These are phyloP conservation scores for Xylaria sp. DNA, from an alignment of 2,329 filamentous ascomycete species.

Conservation along the genomic window DNA sequence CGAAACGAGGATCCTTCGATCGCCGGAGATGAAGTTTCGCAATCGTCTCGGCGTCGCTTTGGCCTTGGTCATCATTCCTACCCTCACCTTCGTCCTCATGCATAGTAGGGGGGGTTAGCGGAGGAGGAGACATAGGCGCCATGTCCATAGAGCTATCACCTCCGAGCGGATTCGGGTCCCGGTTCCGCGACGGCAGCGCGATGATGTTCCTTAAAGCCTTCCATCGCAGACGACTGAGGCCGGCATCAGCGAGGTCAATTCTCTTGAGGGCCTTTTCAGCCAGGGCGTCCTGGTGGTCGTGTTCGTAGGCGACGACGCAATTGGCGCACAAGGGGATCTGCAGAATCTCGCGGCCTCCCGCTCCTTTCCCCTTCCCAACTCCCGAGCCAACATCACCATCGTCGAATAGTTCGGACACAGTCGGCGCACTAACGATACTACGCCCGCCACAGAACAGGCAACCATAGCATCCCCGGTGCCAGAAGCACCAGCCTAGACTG, in stretches of 20 bases:
- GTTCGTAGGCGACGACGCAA: conserved; percentile 51
- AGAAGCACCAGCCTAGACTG: conserved; percentile 66
- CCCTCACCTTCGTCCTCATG: not conserved
- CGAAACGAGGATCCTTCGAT: not conserved
- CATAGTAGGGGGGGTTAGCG: not conserved
- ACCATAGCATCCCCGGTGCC: conserved; percentile 62
- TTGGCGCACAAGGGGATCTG: conserved; percentile 56
- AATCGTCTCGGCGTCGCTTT: conserved; percentile 22
- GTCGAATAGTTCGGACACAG: too few species aligned
- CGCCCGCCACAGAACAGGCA: conserved; percentile 56
- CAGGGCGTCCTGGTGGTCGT: conserved; percentile 40
- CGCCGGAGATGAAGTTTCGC: conserved; percentile 3
- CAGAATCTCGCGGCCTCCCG: conserved; percentile 47
- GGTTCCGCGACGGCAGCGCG: not conserved
- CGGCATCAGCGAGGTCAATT: conserved; percentile 52
- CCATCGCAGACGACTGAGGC: conserved; percentile 53
- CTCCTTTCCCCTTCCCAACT: conserved; percentile 20
- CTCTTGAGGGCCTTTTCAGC: conserved; percentile 49
- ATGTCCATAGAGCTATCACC: conserved; percentile 27
- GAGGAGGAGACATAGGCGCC: not conserved
- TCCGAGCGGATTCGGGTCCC: conserved; percentile 12
- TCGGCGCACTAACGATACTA: too few species aligned
- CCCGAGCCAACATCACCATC: conserved; percentile 9
- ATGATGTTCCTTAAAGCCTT: conserved; percentile 10
- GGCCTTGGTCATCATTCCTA: not conserved